A percentile compares a stretch with the other conserved stretches of the same genome.
Conservation (phyloP, 2,329 filamentous ascomycete species). For the Penicillium psychrosexuale region DNA sequence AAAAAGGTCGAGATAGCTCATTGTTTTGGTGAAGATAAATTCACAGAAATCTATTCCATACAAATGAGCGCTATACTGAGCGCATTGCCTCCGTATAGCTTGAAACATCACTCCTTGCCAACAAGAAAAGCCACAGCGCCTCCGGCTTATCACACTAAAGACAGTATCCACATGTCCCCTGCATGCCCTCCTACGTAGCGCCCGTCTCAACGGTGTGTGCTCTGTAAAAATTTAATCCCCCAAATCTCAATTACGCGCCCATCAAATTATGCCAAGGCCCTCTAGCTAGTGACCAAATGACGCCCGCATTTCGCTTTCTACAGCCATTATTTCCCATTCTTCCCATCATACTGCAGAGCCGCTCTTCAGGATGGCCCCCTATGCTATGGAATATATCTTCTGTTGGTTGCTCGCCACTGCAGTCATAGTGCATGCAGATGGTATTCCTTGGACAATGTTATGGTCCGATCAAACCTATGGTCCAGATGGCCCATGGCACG, state of each 20-base stretch:
- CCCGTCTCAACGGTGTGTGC: background rate
- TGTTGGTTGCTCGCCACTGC: background rate
- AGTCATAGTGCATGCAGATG: background rate
- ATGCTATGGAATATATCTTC: background rate
- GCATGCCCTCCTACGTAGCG: background rate
- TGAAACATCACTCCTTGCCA: background rate
- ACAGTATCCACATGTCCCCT: background rate
- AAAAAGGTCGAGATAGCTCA: too few relatives aligned
- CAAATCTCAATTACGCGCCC: background rate
- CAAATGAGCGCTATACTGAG: background rate
- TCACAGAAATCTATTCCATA: too few relatives aligned
- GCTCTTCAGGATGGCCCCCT: background rate
- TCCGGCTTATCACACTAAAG: background rate
- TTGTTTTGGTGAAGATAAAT: too few relatives aligned
- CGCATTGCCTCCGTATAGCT: background rate
- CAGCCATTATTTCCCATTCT: background rate
- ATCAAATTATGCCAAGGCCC: background rate
- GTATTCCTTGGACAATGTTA: conserved; percentile 10
- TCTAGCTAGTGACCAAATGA: background rate
- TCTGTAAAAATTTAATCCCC: background rate
- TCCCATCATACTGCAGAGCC: background rate
- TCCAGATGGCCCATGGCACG: conserved; percentile 30
- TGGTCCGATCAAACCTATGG: conserved; percentile 22
- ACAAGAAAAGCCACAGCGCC: background rate
- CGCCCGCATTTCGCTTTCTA: background rate